A percentile compares a stretch with the other conserved stretches of the same genome.
Evolutionary conservation across 208 protist species (phyloP).

Genomic region (Blechomonas ayalai): DNA sequence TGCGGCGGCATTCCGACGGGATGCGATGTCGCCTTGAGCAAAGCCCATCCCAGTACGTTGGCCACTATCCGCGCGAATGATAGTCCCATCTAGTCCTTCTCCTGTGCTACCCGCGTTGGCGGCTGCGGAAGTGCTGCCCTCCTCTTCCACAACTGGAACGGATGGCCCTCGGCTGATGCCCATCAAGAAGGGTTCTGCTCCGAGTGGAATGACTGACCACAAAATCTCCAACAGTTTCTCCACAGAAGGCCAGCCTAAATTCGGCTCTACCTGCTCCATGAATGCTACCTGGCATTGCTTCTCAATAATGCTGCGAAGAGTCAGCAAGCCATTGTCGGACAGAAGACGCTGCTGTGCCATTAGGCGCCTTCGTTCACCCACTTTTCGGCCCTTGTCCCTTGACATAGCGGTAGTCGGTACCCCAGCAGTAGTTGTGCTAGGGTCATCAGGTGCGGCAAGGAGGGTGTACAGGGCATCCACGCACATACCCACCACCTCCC

Average conservation of each 20-base stretch:
- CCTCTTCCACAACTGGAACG: constrained; percentile 3
- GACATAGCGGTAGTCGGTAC: not conserved
- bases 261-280: constrained; percentile 18
- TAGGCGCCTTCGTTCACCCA: constrained; percentile 4
- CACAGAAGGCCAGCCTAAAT: constrained; percentile 38
- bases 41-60: not conserved
- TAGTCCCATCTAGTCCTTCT: not conserved
- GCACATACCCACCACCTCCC: constrained; percentile 21
- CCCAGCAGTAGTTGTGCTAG: not conserved
- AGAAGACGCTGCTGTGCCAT: constrained; percentile 38
- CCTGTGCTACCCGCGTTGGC: not conserved
- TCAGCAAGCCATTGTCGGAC: constrained; percentile 28
- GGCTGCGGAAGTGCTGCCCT: constrained; percentile 1
- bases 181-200: too few species aligned
- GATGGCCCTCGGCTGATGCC: constrained; percentile 11
- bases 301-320: constrained; percentile 36
- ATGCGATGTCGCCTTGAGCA: too few species aligned
- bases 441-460: too few species aligned
- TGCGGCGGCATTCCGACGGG: too few species aligned
- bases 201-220: constrained; percentile 8
- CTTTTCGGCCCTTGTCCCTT: not conserved
- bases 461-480: constrained; percentile 40
- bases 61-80: not conserved
- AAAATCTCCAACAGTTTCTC: constrained; percentile 51
- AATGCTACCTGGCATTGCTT: constrained; percentile 41